phyloP scores from a whole-genome alignment of 331 rosid genomes.

The Cydonia oblonga region DNA sequence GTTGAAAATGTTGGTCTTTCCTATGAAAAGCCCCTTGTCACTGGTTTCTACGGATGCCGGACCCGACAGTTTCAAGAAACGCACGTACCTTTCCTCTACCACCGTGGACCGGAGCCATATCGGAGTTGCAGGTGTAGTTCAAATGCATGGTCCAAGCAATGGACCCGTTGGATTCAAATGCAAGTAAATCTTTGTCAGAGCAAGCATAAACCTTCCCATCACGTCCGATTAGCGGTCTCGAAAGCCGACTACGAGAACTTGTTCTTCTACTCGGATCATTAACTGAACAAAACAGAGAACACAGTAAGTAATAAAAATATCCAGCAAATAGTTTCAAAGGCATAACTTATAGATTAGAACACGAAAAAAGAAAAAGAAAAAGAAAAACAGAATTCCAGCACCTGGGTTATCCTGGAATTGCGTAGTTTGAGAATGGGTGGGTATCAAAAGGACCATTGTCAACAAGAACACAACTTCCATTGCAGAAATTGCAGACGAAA shows the following conservation, averaged over 20 bases:
- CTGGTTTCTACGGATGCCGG: background rate
- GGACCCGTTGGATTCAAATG: slow-evolving; percentile 57
- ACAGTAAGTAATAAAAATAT: background rate
- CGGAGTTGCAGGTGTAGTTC: slow-evolving; percentile 37
- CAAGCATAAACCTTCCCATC: slow-evolving; percentile 55
- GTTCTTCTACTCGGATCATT: slow-evolving; percentile 4
- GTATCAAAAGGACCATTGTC: background rate
- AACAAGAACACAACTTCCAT: slow-evolving; percentile 6
- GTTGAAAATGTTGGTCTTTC: too few species aligned
- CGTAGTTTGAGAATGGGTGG: background rate
- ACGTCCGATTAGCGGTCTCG: slow-evolving; percentile 43
- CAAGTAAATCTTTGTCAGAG: slow-evolving; percentile 34
- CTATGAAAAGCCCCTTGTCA: too few species aligned
- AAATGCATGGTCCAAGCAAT: slow-evolving; percentile 51
- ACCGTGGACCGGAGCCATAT: slow-evolving; percentile 41
- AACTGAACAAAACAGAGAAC: background rate
- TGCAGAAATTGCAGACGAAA: background rate
- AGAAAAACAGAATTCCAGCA: background rate
- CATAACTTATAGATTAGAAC: background rate
- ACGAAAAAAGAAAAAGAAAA: too few species aligned
- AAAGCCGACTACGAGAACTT: slow-evolving; percentile 24
- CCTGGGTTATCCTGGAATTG: background rate
- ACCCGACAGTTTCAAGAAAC: background rate
- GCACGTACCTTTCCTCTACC: slow-evolving; percentile 38
- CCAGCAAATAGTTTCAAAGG: background rate